These are phyloP conservation scores for Neocallimastix lanati DNA, from an alignment of 192 early-diverging fungal species.

Conservation along the genomic window DNA sequence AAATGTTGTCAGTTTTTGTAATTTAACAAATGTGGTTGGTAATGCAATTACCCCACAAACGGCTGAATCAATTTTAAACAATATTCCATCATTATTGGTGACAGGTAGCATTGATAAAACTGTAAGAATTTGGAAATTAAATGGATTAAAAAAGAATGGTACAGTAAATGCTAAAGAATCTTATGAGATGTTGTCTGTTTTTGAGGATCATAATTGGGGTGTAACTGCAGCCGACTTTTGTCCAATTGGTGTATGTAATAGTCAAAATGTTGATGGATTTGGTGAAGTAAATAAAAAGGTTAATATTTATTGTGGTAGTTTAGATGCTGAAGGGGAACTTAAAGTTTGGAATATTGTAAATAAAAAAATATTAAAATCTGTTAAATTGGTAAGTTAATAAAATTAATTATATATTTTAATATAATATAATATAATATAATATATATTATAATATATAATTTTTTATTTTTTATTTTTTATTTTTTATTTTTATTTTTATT, in stretches of 20 bases:
- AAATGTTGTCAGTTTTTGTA: conserved; percentile 18
- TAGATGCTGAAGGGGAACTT: conserved; percentile 35
- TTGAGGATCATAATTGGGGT: conserved; percentile 18
- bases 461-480: too few relatives aligned
- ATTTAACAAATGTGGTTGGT: not conserved
- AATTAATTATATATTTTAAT: too few relatives aligned
- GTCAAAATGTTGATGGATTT: conserved; percentile 3
- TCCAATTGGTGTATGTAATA: conserved; percentile 7
- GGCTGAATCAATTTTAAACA: conserved; percentile 3
- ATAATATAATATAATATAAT: too few relatives aligned
- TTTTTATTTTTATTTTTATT: too few relatives aligned
- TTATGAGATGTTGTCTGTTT: not conserved
- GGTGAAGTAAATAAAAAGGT: not conserved
- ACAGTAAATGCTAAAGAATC: not conserved
- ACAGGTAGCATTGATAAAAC: conserved; percentile 23
- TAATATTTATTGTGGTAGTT: conserved; percentile 13
- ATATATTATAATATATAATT: too few relatives aligned
- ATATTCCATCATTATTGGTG: conserved; percentile 19
- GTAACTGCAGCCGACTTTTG: conserved; percentile 34
- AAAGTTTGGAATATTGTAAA: conserved; percentile 24
- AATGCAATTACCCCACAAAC: not conserved
- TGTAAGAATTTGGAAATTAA: conserved; percentile 26
- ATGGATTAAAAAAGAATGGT: conserved; percentile 1
- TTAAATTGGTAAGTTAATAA: conserved; percentile 24
- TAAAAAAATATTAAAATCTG: conserved; percentile 17